Base-by-base conservation (phyloP, 495 filamentous ascomycete genomes). In the Aspergillus kassunensis region DNA sequence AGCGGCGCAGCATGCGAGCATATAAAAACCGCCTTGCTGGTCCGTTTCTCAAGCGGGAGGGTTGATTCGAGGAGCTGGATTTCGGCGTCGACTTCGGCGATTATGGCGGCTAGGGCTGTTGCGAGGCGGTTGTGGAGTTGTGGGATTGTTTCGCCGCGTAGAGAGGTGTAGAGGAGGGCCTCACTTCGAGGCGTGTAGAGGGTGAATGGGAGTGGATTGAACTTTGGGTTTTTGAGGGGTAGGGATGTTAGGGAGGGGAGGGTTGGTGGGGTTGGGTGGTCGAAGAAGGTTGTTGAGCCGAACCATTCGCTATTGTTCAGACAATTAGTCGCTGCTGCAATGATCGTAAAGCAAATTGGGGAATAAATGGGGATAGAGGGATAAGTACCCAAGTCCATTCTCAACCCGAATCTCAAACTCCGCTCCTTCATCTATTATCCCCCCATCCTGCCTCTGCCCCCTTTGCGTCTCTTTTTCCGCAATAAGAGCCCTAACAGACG, bases 271-370 rank as follows among this genome's bases (percentile, higher is more conserved):
- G 80, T 76, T 0, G 93, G 93, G 62, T 98, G 93, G 44, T 87
- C 72, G 71, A 96, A 97, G 57, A 69, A 74, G 33, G 68, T 63
- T 19, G 73, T 73, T 59, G 69, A 60, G 39, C 93, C 93, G 68
- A 88, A 97, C 88, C 91, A 98, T 79, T 98, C 93, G 41, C 84
- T 86, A 24, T 40, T n/a, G n/a, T n/a, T n/a, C n/a, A n/a, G n/a
- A n/a, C n/a, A n/a, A n/a, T n/a, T n/a, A n/a, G n/a, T n/a, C n/a
- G n/a, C n/a, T n/a, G n/a, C n/a, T n/a, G 4, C 24, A 27, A 9
- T 9, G 12, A 33, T 11, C 30, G 12, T 11, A 33, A 12, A 20
- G 15, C 3, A 34, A 12, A 2, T 3, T 11, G 6, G 29, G 30
- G 25, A 25, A 16, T 4, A 46, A 21, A 25, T n/a, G 15, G 16